Evolutionary conservation across 768 basidiomycete species (phyloP).

Genomic region (Strobilomyces echinocephalus): DNA sequence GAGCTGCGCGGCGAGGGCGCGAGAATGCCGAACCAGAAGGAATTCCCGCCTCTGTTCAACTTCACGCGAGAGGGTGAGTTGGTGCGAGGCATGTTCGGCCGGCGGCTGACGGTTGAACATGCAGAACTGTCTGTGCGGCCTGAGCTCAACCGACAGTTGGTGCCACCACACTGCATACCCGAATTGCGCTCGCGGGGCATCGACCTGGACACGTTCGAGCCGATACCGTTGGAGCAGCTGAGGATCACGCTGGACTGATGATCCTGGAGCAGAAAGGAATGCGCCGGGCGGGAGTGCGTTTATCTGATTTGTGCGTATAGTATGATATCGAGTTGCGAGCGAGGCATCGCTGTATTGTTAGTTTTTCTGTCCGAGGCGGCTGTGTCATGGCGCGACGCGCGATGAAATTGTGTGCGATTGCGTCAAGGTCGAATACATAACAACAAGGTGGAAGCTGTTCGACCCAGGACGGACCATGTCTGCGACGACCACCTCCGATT

Average conservation of each 20-base stretch:
- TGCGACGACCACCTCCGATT: conserved; percentile 31
- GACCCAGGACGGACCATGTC: neutral
- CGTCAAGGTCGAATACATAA: conserved; percentile 9
- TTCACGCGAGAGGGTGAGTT: conserved; percentile 91
- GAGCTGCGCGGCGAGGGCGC: conserved; percentile 88
- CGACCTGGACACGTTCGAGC: conserved; percentile 86
- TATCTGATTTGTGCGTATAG: conserved; percentile 34
- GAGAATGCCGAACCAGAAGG: conserved; percentile 95
- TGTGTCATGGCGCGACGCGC: conserved; percentile 25
- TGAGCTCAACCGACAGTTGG: conserved; percentile 86
- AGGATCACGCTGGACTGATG: conserved; percentile 88
- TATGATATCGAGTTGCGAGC: conserved; percentile 33
- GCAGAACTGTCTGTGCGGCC: conserved; percentile 94
- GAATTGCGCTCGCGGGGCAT: conserved; percentile 85
- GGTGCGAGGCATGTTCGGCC: neutral
- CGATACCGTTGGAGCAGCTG: conserved; percentile 95
- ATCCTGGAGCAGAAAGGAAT: conserved; percentile 26
- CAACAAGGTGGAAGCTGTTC: neutral
- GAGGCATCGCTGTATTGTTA: conserved; percentile 30
- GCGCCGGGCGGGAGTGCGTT: conserved; percentile 14
- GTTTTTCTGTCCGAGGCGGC: conserved; percentile 9
- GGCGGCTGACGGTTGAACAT: conserved; percentile 6
- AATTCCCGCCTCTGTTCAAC: conserved; percentile 91
- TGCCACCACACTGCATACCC: conserved; percentile 84
- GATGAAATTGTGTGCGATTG: conserved; percentile 30